Base-by-base conservation (phyloP, 495 filamentous ascomycete genomes). In the Xylaria intraflava region DNA sequence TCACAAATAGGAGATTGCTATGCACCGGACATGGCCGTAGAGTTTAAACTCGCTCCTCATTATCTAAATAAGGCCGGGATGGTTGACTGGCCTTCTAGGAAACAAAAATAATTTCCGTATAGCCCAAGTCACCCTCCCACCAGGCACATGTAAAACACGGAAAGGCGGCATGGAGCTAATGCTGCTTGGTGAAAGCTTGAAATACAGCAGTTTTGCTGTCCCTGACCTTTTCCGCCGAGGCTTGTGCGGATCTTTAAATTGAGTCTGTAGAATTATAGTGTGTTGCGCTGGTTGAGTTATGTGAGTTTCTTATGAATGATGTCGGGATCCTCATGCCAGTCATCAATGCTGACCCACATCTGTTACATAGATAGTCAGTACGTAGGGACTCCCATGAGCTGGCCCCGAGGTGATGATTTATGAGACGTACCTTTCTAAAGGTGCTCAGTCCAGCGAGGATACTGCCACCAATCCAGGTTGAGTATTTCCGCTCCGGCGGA, bases 341-440 rank as follows among this genome's bases (percentile, higher is more conserved):
- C 93, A 61, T 96, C 94, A 62, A 92, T 88, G 62, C 87, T 94
- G 58, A 97, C 92, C 89, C 91, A 96, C 94, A 99, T 97, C 93
- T 96, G 67, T 53, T 54, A 6, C 10, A 2, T 19, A 29, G 10
- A 33, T 12, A 41, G 41, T 51, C 30, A 56, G 53, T 49, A 26
- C n/a, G 11, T 9, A 38, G n/a, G 16, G 5, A 26, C 36, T 17
- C 22, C 16, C 10, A 35, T 33, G 20, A 27, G 30, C 36, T 27
- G 51, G 43, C 6, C 26, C 39, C 42, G 22, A 48, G 38, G 45
- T 40, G 51, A 51, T 11, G 20, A 29, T 12, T 12, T n/a, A 10
- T 2, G 22, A 54, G 23, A 68, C 76, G 60, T 65, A 95, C 91
- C 88, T 97, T 98, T 76, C 90, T 85, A 72, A 99, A 99, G 24